A percentile compares a stretch with the other conserved stretches of the same genome.
These are phyloP conservation scores for Ilex asprella DNA, from an alignment of 257 asterid species.

Conservation along the genomic window DNA sequence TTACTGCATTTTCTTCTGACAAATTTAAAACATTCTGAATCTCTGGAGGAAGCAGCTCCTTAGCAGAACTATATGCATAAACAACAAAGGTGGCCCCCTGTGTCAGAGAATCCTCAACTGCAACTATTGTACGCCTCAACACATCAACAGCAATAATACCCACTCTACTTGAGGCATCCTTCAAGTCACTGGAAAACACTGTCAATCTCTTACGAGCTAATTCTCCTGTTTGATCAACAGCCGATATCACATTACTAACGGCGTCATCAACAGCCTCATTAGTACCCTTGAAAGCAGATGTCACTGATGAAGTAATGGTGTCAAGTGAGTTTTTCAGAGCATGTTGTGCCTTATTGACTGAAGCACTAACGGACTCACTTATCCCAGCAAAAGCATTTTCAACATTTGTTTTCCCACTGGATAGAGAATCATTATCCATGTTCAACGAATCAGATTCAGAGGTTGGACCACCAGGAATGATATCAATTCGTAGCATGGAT, in stretches of 20 bases:
- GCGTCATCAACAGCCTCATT: conserved; percentile 44
- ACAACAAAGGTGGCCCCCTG: conserved; percentile 46
- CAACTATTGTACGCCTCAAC: conserved; percentile 39
- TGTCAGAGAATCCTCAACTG: conserved; percentile 51
- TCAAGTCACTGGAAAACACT: conserved; percentile 44
- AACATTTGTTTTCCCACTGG: conserved; percentile 27
- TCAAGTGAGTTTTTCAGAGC: conserved; percentile 42
- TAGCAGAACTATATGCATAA: conserved; percentile 55
- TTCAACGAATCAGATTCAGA: conserved; percentile 26
- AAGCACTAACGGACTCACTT: conserved; percentile 25
- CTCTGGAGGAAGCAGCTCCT: conserved; percentile 65
- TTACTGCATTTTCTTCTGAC: conserved; percentile 38
- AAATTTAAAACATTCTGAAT: conserved; percentile 42
- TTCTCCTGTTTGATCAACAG: conserved; percentile 54
- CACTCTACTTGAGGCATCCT: conserved; percentile 53
- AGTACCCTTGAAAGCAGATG: conserved; percentile 30
- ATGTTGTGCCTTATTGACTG: conserved; percentile 41
- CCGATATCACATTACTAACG: conserved; percentile 26
- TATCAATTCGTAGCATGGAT: conserved; percentile 12
- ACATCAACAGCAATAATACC: conserved; percentile 49
- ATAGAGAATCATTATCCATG: conserved; percentile 31
- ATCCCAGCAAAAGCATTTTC: conserved; percentile 25
- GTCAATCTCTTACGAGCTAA: conserved; percentile 47
- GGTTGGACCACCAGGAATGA: conserved; percentile 28
- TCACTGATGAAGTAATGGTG: conserved; percentile 41